Base-by-base conservation (phyloP, 179 eudicot genomes). In the Beta corolliflora region DNA sequence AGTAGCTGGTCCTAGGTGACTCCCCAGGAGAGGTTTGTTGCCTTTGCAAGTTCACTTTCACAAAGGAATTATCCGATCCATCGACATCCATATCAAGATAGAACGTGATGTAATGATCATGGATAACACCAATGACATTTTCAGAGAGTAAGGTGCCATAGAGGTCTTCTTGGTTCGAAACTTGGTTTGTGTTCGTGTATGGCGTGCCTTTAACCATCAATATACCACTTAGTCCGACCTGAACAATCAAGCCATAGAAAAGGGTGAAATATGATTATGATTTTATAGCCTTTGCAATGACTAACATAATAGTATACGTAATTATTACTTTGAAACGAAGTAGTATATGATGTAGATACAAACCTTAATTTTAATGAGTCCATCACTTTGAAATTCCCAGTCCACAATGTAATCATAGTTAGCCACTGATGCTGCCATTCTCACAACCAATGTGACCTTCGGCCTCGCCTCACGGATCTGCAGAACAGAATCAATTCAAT, bases 401-500 rank as follows among this genome's bases (percentile, higher is more conserved):
- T 96, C 99, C 67, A 96, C 91, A 21, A 96, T 96, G 69, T 96
- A 96, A 74, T 96, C 97, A 56, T 96, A 96, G 84, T 96, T 96
- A 45, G 93, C 99, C 10, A 96, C 99, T 59, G 99, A 96, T 41
- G 99, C 99, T 84, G 99, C 99, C 99, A 96, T 96, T 82, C 99
- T 85, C 60, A 89, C 99, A 86, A 96, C 97, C 73, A 96, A 64
- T 2, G 98, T 96, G 90, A 96, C 99, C 81, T 96, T 94, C 66
- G 98, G 99, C 89, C 99, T 91, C 74, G 84, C 96, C 84, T 96
- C 99, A 29, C 93, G 86, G 44, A 94, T 91, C 99, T 84, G 86
- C 69, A 60, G 18, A 53, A 25, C 5, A 54, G 2, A 54, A 45
- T 66, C 13, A 56, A 29, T n/a, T 48, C 1, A 52, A 9, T 65